Base-by-base conservation (phyloP, 1,284 basidiomycete genomes). In the Porodaedalea pini region DNA sequence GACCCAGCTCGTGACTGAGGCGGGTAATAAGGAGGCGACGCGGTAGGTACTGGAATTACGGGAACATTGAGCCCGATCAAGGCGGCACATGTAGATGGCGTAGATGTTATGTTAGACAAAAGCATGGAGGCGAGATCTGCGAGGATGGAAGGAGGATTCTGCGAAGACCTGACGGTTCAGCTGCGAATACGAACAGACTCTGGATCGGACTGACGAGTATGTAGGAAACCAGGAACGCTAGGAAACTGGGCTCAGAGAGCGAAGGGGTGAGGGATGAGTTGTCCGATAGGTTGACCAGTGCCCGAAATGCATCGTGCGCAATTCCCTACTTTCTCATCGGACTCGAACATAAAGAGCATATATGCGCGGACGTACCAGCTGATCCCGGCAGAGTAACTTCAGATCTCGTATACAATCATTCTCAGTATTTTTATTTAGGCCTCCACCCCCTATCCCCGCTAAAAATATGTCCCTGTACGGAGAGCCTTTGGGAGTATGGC, bases 71-170 rank as follows among this genome's bases (percentile, higher is more conserved):
- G 75, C 2, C 78, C 76, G 2, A 95, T 75, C 8, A 98, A 73
- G 1, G 78, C 71, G 2, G 83, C 75, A 61, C 89, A 88, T 50
- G 90, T 81, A 0, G 80, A 74, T 3, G 92, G 79, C 53, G 92
- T 85, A 11, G 91, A 83, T 13, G 94, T 93, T 43, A 98, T 77
- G 72, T 99, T 99, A 17, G 95, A 98, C 4, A 99, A 80, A 1
- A 99, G 80, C 97, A 99, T 99, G 31, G 92, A 86, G 1, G 94
- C 94, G 8, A 98, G 82, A 74, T 98, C 96, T 31, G 94, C 93
- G 17, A 98, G 85, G 54, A 92, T 84, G 3, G 95, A 88, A 61
- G 90, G 83, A 4, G 91, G 88, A 72, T 96, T 90, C 94, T 97
- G 64, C 4, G 44, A 1, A 21, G 31, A 27, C 31, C 36, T 5